phyloP scores from a whole-genome alignment of 805 yeast genomes.

The Barnettozyma botsteinii region DNA sequence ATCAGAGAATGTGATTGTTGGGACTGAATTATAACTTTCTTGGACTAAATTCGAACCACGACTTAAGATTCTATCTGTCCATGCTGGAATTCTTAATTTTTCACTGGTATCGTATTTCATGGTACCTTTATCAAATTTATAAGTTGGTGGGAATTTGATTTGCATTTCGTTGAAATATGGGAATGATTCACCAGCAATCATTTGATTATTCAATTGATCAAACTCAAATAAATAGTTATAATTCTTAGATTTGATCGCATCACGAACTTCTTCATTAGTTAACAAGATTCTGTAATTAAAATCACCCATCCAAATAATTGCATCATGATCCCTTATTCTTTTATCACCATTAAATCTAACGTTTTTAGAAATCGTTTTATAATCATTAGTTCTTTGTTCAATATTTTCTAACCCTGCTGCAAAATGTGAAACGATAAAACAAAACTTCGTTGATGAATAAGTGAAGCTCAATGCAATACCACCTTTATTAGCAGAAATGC shows the following conservation, averaged over 20 bases:
- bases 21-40: constrained; percentile 51
- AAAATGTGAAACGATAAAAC: constrained; percentile 80
- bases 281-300: constrained; percentile 79
- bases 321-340: constrained; percentile 70
- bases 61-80: constrained; percentile 90
- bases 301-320: constrained; percentile 88
- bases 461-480: constrained; percentile 67
- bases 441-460: constrained; percentile 61
- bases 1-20: constrained; percentile 65
- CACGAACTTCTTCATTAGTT: constrained; percentile 64
- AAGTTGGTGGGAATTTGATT: constrained; percentile 83
- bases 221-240: constrained; percentile 49
- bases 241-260: constrained; percentile 41
- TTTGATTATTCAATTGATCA: constrained; percentile 79
- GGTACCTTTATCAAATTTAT: constrained; percentile 88
- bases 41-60: constrained; percentile 57
- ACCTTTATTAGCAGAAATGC: constrained; percentile 79
- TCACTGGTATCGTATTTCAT: constrained; percentile 81
- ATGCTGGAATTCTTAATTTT: constrained; percentile 89
- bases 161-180: constrained; percentile 79
- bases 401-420: constrained; percentile 87
- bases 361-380: constrained; percentile 69
- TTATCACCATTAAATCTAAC: constrained; percentile 55
- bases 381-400: constrained; percentile 82
- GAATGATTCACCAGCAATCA: constrained; percentile 69